phyloP scores from a whole-genome alignment of 208 protist genomes.

The Acanthamoeba royreba region DNA sequence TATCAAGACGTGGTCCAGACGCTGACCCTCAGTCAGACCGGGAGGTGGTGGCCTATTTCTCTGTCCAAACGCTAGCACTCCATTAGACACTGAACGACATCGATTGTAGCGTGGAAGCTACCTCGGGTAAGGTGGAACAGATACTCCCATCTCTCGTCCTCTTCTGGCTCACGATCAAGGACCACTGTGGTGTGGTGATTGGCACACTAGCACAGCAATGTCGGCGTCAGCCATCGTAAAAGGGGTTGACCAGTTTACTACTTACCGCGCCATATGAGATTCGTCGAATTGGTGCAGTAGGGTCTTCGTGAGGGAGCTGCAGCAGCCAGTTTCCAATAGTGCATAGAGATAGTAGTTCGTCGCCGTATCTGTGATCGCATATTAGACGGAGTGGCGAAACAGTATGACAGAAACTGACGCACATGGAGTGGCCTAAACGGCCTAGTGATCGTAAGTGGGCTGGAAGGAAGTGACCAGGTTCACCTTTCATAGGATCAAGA shows the following conservation, averaged over 20 bases:
- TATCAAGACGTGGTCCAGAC: not conserved
- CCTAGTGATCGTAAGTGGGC: not conserved
- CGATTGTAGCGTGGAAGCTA: not conserved
- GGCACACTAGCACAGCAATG: not conserved
- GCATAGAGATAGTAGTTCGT: not conserved
- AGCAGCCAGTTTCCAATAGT: slow-evolving; percentile 38
- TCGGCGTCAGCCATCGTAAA: not conserved
- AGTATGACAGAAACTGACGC: not conserved
- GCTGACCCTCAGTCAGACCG: not conserved
- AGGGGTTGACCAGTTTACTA: not conserved
- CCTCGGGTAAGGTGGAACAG: slow-evolving; percentile 35
- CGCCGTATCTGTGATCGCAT: not conserved
- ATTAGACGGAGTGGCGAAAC: not conserved
- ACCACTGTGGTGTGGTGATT: slow-evolving; percentile 45
- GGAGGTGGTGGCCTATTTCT: slow-evolving; percentile 1
- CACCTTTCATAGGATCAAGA: not conserved
- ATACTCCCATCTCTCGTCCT: not conserved
- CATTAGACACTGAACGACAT: not conserved
- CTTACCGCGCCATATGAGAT: not conserved
- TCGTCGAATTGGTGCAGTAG: not conserved
- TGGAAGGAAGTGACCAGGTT: not conserved
- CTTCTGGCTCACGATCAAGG: not conserved
- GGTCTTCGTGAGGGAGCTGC: not conserved
- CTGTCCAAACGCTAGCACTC: slow-evolving; percentile 3
- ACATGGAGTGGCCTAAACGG: not conserved